A percentile compares a stretch with the other conserved stretches of the same genome.
These are phyloP conservation scores for Coniochaeta sp. DNA, from an alignment of 2,329 filamentous ascomycete species.

Conservation along the genomic window DNA sequence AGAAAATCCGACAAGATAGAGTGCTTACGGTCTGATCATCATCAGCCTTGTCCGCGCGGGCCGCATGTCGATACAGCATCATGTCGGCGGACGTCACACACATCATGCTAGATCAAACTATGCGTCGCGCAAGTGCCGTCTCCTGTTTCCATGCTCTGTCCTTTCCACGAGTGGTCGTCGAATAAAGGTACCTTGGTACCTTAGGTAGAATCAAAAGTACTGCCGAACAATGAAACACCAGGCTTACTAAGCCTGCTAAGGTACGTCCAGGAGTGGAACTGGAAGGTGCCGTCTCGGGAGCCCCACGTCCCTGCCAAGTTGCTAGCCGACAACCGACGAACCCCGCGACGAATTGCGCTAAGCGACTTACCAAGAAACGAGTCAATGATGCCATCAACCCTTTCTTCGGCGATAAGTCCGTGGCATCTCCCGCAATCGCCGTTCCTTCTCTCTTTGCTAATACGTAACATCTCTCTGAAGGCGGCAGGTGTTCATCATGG, in stretches of 20 bases:
- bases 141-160: too few relatives aligned
- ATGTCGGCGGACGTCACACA: too few relatives aligned
- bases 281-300: neutral
- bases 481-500: neutral
- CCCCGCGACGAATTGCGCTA: neutral
- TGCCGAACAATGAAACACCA: too few relatives aligned
- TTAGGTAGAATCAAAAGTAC: too few relatives aligned
- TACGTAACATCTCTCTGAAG: neutral
- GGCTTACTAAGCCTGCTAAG: too few relatives aligned
- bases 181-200: too few relatives aligned
- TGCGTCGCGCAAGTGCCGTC: too few relatives aligned
- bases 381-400: neutral
- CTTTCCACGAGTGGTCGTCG: too few relatives aligned
- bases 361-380: neutral
- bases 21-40: neutral
- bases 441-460: neutral
- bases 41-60: neutral
- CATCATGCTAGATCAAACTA: too few relatives aligned
- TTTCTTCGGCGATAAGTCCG: neutral
- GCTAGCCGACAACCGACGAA: neutral
- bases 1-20: neutral
- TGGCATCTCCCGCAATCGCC: neutral
- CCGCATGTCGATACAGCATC: neutral
- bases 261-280: too few relatives aligned
- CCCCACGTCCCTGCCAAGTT: neutral